A percentile compares a stretch with the other conserved stretches of the same genome.
Evolutionary conservation across 1,284 basidiomycete genomes (phyloP).

Genomic region (Heterobasidion annosum): DNA sequence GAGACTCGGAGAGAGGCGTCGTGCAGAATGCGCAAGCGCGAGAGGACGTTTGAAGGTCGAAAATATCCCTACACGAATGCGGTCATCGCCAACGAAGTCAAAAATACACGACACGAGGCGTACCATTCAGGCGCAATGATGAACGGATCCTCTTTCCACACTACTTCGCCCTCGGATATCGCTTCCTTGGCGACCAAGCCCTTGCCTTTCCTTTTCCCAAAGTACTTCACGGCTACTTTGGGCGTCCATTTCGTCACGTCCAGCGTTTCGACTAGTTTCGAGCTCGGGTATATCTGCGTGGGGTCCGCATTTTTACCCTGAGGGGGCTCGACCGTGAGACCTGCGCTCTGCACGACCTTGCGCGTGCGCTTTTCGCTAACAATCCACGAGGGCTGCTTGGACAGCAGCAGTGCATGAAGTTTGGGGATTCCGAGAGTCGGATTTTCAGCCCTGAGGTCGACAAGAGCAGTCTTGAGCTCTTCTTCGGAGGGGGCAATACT

Average conservation of each 20-base stretch:
- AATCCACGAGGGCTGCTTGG: slow-evolving; percentile 54
- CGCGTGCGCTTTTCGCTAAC: slow-evolving; percentile 77
- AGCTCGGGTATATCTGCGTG: slow-evolving; percentile 40
- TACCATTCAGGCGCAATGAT: slow-evolving; percentile 66
- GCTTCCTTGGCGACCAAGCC: slow-evolving; percentile 67
- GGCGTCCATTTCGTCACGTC: slow-evolving; percentile 52
- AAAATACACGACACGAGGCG: slow-evolving; percentile 12
- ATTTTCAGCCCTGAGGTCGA: slow-evolving; percentile 36
- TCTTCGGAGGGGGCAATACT: slow-evolving; percentile 29
- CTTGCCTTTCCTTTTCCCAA: slow-evolving; percentile 70
- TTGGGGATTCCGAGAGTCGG: slow-evolving; percentile 64
- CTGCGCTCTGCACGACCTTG: slow-evolving; percentile 57
- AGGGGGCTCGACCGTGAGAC: slow-evolving; percentile 36
- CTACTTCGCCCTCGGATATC: slow-evolving; percentile 60
- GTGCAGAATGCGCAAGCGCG: slow-evolving; percentile 60
- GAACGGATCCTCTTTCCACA: slow-evolving; percentile 82
- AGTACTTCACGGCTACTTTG: slow-evolving; percentile 64
- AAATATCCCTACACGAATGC: slow-evolving; percentile 48
- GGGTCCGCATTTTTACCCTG: slow-evolving; percentile 14
- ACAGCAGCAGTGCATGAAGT: slow-evolving; percentile 55
- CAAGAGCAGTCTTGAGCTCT: slow-evolving; percentile 32
- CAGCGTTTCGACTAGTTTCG: slow-evolving; percentile 57
- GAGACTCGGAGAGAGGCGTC: slow-evolving; percentile 44
- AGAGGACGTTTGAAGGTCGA: slow-evolving; percentile 49
- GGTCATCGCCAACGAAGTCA: slow-evolving; percentile 2